phyloP scores from a whole-genome alignment of 2,329 filamentous ascomycete genomes.

The Curvularia sp. region DNA sequence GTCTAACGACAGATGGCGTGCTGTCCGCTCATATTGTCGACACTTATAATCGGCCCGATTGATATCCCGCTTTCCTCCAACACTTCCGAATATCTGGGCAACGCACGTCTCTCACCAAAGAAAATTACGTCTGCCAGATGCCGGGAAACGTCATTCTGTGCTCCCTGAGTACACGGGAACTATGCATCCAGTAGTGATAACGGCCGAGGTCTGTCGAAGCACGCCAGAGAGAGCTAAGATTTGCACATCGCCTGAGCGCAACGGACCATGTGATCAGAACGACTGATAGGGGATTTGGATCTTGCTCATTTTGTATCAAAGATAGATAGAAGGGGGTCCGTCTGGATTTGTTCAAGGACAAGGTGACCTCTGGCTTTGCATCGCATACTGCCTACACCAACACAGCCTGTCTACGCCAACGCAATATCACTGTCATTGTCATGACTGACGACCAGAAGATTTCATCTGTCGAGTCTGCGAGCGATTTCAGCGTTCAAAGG shows the following conservation, averaged over 20 bases:
- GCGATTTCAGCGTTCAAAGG: conserved; percentile 25
- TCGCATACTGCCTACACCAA: background rate
- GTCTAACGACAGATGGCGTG: background rate
- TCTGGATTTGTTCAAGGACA: background rate
- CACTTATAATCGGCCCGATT: background rate
- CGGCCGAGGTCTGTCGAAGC: background rate
- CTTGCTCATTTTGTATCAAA: background rate
- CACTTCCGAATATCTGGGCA: background rate
- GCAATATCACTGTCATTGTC: background rate
- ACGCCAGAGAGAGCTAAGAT: background rate
- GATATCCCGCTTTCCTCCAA: background rate
- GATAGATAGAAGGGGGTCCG: background rate
- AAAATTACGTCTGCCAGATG: background rate
- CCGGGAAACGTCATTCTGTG: background rate
- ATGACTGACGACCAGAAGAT: background rate
- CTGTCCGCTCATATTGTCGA: background rate
- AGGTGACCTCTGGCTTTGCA: background rate
- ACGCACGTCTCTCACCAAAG: background rate
- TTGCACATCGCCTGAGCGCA: background rate
- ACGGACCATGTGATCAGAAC: background rate
- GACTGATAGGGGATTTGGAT: background rate
- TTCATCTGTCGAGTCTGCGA: conserved; percentile 28
- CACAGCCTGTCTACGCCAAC: background rate
- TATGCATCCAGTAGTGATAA: background rate
- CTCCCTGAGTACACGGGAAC: background rate